phyloP scores from a whole-genome alignment of 1,139 yeast genomes.

The Pichia cactophila region DNA sequence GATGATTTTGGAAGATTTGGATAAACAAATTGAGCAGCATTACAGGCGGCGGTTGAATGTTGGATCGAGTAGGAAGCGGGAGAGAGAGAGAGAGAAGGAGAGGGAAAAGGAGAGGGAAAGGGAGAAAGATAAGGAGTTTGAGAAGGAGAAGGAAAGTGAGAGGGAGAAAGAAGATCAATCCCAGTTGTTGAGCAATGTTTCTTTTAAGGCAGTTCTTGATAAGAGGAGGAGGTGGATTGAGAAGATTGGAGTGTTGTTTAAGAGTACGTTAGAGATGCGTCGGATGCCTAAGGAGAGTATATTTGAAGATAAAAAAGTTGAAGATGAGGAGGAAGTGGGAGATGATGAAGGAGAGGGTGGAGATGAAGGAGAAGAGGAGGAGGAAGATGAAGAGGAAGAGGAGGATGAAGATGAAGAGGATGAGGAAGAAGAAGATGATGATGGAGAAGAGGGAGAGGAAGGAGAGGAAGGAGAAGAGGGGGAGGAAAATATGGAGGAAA shows the following conservation, averaged over 20 bases:
- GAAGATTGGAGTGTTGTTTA: slow-evolving; percentile 80
- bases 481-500: slow-evolving; percentile 4
- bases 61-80: slow-evolving; percentile 29
- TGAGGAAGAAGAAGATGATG: slow-evolving; percentile 1
- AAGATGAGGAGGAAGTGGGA: background rate
- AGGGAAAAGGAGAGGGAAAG: slow-evolving; percentile 23
- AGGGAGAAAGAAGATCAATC: slow-evolving; percentile 24
- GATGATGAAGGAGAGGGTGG: slow-evolving; percentile 1
- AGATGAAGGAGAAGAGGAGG: background rate
- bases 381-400: background rate
- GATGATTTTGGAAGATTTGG: slow-evolving; percentile 84
- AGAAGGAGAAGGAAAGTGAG: slow-evolving; percentile 25
- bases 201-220: slow-evolving; percentile 71
- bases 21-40: slow-evolving; percentile 94
- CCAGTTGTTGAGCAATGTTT: slow-evolving; percentile 54
- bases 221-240: slow-evolving; percentile 85
- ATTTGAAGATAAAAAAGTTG: slow-evolving; percentile 27
- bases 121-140: slow-evolving; percentile 16
- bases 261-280: slow-evolving; percentile 57
- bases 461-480: background rate
- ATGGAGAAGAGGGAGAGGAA: background rate
- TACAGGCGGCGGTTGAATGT: slow-evolving; percentile 69
- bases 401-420: background rate
- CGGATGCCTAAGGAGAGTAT: slow-evolving; percentile 64
- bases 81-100: slow-evolving; percentile 12